Base-by-base conservation (phyloP, 306 rosid genomes). In the Erythrophleum fordii region DNA sequence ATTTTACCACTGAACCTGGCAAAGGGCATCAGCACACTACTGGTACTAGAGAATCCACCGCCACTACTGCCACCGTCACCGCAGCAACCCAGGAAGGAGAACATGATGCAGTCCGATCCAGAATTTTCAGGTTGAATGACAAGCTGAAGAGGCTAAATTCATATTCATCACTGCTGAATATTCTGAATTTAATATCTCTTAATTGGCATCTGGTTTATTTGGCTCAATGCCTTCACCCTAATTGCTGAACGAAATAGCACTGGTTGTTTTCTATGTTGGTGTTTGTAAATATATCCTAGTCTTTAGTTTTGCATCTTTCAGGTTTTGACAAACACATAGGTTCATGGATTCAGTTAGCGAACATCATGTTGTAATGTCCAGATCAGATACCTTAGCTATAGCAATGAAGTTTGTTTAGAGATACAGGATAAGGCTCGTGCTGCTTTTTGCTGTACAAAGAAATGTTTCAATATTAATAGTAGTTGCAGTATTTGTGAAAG, bases 71-170 rank as follows among this genome's bases (percentile, higher is more conserved):
- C 0, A 34, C 61, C 5, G 23, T 42, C 11, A 5, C 16, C 0
- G 6, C 44, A 29, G 41, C 3, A 25, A 29, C 11, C 49, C 74
- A 0, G 26, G 80, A 23, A 71, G 48, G 16, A 7, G 53, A 42
- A 22, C 72, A 25, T 5, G 83, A 75, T 13, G 66, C 26, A 35
- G 84, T 70, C n/a, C 76, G 72, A 37, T 72, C 78, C 25, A 75
- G 20, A 68, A 29, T 69, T 5, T 80, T 59, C 34, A 72, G 69
- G 28, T 62, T 88, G 48, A 72, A 53, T 23, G 60, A 78, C 70
- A 87, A 72, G 83, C 86, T 91, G 7, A 84, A 91, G 89, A 89
- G 67, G 77, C 89, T 91, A 26, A 91, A 85, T 69, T 66, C 85
- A 25, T 81, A 66, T 72, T 86, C 94, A 0, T 85, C 94, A 12